Base-by-base conservation (phyloP, 129 eudicot species). In the Mikania micrantha region DNA sequence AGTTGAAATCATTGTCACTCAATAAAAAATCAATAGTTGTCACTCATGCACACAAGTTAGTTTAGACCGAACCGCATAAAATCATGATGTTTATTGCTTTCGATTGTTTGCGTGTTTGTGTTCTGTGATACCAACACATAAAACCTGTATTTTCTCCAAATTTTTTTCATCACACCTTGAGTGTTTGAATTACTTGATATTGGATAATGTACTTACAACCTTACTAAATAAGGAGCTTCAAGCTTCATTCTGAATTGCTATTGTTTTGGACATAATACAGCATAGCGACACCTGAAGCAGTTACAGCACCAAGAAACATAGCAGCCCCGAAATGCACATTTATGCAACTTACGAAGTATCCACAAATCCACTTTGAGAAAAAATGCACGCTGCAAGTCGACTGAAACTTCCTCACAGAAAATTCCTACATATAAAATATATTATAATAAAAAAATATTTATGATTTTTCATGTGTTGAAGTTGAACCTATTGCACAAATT, bases 371-470 rank as follows among this genome's bases (percentile, higher is more conserved):
- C 32, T 79, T 73, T 0, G 73, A 69, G 8, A 80, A 60, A 72
- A 92, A 92, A 35, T 75, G 82, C 54, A 80, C 44, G 48, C 67
- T 75, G 59, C 91, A 92, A 27, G 86, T 79, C 31, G 79, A 57
- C 80, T 82, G 84, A 74, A 88, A 92, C 67, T 80, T 86, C 62
- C 38, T 35, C 31, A 78, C 56, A 45, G 83, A 83, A 62, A 92
- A 88, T 19, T 81, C 91, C 98, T 92, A 61, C 67, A 79, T n/a
- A 61, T n/a, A 67, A 61, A 48, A 74, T 25, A 42, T 7, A 13
- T 28, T 53, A 24, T 11, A 31, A 28, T 49, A 13, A 28, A 32
- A n/a, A 32, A 32, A 5, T 32, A 3, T 3, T 32, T 5, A 27
- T 22, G 5, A 67, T 49, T 31, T 49, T 31, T 48, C 42, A 67